phyloP scores from a whole-genome alignment of 2,329 filamentous ascomycete genomes.

The Talaromyces sp. region DNA sequence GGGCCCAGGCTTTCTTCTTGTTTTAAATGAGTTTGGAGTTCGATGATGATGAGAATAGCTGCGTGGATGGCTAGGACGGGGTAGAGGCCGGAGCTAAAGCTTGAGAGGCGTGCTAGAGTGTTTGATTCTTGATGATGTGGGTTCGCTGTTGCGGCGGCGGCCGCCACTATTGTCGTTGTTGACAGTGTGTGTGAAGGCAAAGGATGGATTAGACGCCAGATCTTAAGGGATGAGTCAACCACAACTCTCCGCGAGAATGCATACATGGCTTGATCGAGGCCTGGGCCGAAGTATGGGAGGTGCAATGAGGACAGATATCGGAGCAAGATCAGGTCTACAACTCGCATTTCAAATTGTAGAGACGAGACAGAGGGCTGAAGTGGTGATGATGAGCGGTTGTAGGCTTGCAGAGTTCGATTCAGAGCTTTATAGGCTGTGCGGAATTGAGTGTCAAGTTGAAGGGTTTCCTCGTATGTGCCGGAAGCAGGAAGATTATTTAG shows the following conservation, averaged over 20 bases:
- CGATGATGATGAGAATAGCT: constrained; percentile 23
- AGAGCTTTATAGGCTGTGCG: constrained; percentile 44
- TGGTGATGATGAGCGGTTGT: constrained; percentile 1
- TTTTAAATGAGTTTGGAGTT: constrained; percentile 28
- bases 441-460: constrained; percentile 41
- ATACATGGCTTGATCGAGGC: constrained; percentile 20
- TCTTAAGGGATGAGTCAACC: constrained; percentile 48
- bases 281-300: constrained; percentile 22
- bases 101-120: constrained; percentile 38
- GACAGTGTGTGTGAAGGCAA: constrained; percentile 17
- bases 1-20: constrained; percentile 29
- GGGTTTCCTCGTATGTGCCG: constrained; percentile 17
- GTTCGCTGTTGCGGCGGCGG: neutral
- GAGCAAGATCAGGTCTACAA: constrained; percentile 29
- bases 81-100: constrained; percentile 36
- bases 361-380: neutral
- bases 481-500: constrained; percentile 26
- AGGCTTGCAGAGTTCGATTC: constrained; percentile 26
- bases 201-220: constrained; percentile 44
- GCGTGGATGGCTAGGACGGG: constrained; percentile 22
- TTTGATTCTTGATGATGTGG: constrained; percentile 22
- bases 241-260: constrained; percentile 52
- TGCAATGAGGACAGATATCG: constrained; percentile 31
- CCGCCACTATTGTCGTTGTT: neutral
- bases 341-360: constrained; percentile 20